Percentiles rank a stretch among this genome's conserved stretches.
phyloP scores from a whole-genome alignment of 2,329 filamentous ascomycete species.

The Monilinia aucupariae region DNA sequence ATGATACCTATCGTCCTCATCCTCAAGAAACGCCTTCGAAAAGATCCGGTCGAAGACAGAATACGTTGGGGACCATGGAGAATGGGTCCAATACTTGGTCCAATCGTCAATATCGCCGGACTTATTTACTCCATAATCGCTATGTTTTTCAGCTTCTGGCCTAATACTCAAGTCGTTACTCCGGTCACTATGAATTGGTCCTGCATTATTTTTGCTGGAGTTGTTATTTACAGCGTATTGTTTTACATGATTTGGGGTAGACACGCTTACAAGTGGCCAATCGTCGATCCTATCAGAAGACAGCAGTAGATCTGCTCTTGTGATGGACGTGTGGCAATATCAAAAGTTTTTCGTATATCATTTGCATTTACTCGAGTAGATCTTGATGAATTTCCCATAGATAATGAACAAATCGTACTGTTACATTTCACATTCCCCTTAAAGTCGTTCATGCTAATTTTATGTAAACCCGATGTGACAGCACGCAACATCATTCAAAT shows the following conservation, averaged over 20 bases:
- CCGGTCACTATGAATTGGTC: slow-evolving; percentile 18
- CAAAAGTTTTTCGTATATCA: background rate
- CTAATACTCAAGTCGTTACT: slow-evolving; percentile 3
- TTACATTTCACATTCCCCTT: background rate
- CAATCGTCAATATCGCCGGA: slow-evolving; percentile 10
- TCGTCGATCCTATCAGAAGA: slow-evolving; percentile 28
- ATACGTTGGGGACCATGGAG: slow-evolving; percentile 20
- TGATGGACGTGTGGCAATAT: background rate
- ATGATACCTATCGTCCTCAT: slow-evolving; percentile 38
- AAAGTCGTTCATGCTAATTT: background rate
- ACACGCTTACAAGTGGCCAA: slow-evolving; percentile 44
- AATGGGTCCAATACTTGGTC: slow-evolving; percentile 18
- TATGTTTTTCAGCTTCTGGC: slow-evolving; percentile 19
- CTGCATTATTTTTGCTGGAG: slow-evolving; percentile 14
- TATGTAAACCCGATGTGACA: background rate
- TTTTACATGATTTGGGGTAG: slow-evolving; percentile 23
- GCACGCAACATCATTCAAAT: background rate
- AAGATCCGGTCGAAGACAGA: slow-evolving; percentile 12
- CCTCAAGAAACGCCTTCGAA: slow-evolving; percentile 39
- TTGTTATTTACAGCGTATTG: slow-evolving; percentile 4
- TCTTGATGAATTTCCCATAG: background rate
- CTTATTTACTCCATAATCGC: slow-evolving; percentile 14
- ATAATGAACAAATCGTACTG: background rate
- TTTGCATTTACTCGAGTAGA: background rate
- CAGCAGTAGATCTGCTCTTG: slow-evolving; percentile 15